Base-by-base conservation (phyloP, 2,329 filamentous ascomycete species). In the Plenodomus tracheiphilus region DNA sequence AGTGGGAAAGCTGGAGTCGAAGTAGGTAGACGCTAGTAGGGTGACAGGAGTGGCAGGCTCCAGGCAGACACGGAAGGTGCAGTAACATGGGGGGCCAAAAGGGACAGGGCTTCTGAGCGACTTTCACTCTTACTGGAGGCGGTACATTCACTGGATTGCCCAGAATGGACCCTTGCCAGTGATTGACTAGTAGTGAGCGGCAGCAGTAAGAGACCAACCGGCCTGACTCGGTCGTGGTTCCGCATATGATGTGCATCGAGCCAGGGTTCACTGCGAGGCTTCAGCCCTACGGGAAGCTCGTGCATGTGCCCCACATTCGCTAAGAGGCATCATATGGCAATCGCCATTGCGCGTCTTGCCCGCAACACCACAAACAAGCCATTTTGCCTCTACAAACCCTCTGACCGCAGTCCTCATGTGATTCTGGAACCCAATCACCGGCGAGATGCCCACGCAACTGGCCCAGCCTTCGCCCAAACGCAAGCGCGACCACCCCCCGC, bases 401-500 rank as follows among this genome's bases (percentile, higher is more conserved):
- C 39, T 41, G 38, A 37, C 52, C 40, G 39, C 47, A 62, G 55
- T 48, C 54, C 59, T 49, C 62, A 68, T 68, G 65, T 68, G 60
- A 65, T 39, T 53, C 51, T 49, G 43, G 35, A 43, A 43, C 47
- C 41, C 49, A 43, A 19, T 39, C 37, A 54, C 40, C 48, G 55
- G 56, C 61, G 64, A 57, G 45, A 71, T 72, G 69, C 66, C 67
- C 44, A 69, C 65, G 43, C 64, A 66, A 48, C 59, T 70, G 43
- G 65, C 62, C 47, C 53, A 68, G 44, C 65, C 69, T 17, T 71
- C 69, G 30, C 69, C 70, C n/a, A 72, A 72, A 59, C 69, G 69
- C 48, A 73, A 73, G 61, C 69, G 70, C 51, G 66, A 71, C 39
- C 64, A 65, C 28, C 54, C 59, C 32, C 61, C 66, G 50, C 59